A percentile compares a stretch with the other conserved stretches of the same genome.
phyloP scores from a whole-genome alignment of 306 rosid species.

The Dryas drummondii region DNA sequence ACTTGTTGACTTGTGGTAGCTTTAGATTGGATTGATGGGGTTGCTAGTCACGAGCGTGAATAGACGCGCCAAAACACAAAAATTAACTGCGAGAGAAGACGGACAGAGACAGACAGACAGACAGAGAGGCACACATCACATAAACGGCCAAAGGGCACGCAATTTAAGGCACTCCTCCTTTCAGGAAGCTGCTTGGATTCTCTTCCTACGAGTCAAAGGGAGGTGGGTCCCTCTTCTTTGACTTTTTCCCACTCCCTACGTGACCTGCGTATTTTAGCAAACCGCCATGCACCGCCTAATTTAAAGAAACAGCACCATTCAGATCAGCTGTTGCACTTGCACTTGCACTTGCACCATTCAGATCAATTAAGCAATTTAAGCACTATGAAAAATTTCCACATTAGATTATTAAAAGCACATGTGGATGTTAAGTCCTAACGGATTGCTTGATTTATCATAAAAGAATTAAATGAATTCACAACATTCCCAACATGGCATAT shows the following conservation, averaged over 20 bases:
- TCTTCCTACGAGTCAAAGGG: slow-evolving; percentile 40
- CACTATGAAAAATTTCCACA: too few species aligned
- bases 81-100: not conserved
- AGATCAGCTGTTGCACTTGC: too few species aligned
- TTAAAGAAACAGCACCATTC: too few species aligned
- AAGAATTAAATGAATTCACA: too few species aligned
- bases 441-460: too few species aligned
- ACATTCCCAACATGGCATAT: too few species aligned
- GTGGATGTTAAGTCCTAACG: too few species aligned
- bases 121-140: not conserved
- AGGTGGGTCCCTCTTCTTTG: slow-evolving; percentile 14
- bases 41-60: not conserved
- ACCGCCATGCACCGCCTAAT: not conserved
- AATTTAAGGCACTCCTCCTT: slow-evolving; percentile 40
- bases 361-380: too few species aligned
- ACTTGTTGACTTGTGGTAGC: not conserved
- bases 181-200: slow-evolving; percentile 17
- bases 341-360: too few species aligned
- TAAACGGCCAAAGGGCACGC: slow-evolving; percentile 48
- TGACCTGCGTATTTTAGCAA: not conserved
- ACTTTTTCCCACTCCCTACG: not conserved
- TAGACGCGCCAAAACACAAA: not conserved
- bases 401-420: too few species aligned
- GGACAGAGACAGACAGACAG: slow-evolving; percentile 2
- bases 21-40: not conserved